These are phyloP conservation scores for Paramecium sonneborni DNA, from an alignment of 73 alveolate genomes.

Conservation along the genomic window DNA sequence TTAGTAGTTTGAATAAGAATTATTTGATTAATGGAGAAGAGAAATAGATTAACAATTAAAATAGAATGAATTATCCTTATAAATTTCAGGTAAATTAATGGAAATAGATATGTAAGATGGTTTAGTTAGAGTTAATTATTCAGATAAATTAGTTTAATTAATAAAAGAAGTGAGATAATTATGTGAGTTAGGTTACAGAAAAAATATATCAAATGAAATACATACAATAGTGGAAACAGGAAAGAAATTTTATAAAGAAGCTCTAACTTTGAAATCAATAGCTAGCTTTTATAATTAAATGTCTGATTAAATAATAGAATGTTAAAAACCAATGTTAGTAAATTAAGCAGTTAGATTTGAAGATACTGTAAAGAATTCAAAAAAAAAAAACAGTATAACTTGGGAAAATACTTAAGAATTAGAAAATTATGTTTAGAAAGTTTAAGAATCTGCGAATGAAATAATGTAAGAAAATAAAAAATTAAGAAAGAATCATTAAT, in stretches of 20 bases:
- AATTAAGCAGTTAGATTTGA: conserved; percentile 95
- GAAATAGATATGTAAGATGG: conserved; percentile 96
- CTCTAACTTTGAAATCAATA: conserved; percentile 86
- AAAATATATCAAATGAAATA: conserved; percentile 76
- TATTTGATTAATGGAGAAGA: conserved; percentile 76
- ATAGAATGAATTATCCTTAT: conserved; percentile 68
- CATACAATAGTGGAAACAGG: conserved; percentile 86
- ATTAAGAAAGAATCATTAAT: conserved; percentile 92
- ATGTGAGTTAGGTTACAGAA: conserved; percentile 93
- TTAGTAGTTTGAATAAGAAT: conserved; percentile 75
- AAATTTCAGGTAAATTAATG: conserved; percentile 85
- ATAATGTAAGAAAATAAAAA: conserved; percentile 93
- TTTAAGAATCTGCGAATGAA: conserved; percentile 94
- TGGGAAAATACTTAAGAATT: conserved; percentile 90
- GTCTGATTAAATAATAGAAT: conserved; percentile 94
- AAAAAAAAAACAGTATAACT: conserved; percentile 78
- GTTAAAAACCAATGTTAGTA: conserved; percentile 94
- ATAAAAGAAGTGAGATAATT: conserved; percentile 94
- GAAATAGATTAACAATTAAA: conserved; percentile 65
- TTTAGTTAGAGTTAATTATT: conserved; percentile 91
- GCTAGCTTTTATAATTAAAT: conserved; percentile 97
- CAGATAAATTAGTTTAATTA: conserved; percentile 92
- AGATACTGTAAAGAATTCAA: conserved; percentile 80
- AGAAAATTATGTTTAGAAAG: conserved; percentile 89
- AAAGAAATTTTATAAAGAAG: conserved; percentile 95